These are phyloP conservation scores for Fusarium annulatum DNA, from an alignment of 2,329 filamentous ascomycete genomes.

Conservation along the genomic window DNA sequence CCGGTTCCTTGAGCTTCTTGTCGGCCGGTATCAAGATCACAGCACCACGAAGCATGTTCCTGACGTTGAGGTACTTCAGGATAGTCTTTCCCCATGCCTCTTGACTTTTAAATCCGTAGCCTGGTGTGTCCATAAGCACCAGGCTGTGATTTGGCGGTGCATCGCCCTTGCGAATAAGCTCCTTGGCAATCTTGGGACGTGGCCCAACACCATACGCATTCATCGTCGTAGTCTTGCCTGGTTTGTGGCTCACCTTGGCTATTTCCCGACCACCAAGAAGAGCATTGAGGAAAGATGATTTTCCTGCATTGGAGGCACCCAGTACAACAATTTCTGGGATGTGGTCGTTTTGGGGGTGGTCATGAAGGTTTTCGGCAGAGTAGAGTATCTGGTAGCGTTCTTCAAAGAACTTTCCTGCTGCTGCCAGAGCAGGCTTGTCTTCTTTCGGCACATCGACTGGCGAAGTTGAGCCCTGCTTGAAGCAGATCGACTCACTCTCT, in stretches of 20 bases:
- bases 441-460: conserved; percentile 30
- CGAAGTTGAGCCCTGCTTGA: conserved; percentile 12
- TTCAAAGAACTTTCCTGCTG: conserved; percentile 50
- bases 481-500: conserved; percentile 40
- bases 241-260: conserved; percentile 61
- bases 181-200: conserved; percentile 44
- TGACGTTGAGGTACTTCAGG: conserved; percentile 59
- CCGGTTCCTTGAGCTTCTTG: conserved; percentile 61
- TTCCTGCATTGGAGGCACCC: conserved; percentile 89
- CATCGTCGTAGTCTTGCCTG: conserved; percentile 65
- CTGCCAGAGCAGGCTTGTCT: conserved; percentile 41
- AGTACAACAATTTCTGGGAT: conserved; percentile 78
- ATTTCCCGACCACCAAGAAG: conserved; percentile 66
- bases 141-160: conserved; percentile 59
- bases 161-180: conserved; percentile 49
- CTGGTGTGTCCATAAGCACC: conserved; percentile 63
- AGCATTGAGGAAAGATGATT: conserved; percentile 88
- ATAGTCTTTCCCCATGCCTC: conserved; percentile 65
- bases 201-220: conserved; percentile 68
- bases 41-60: conserved; percentile 61
- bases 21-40: conserved; percentile 65
- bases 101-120: conserved; percentile 61
- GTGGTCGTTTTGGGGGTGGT: conserved; percentile 62
- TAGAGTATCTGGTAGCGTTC: conserved; percentile 57
- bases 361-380: conserved; percentile 59